phyloP scores from a whole-genome alignment of 371 early-diverging fungal species.

The Parasitella parasitica region DNA sequence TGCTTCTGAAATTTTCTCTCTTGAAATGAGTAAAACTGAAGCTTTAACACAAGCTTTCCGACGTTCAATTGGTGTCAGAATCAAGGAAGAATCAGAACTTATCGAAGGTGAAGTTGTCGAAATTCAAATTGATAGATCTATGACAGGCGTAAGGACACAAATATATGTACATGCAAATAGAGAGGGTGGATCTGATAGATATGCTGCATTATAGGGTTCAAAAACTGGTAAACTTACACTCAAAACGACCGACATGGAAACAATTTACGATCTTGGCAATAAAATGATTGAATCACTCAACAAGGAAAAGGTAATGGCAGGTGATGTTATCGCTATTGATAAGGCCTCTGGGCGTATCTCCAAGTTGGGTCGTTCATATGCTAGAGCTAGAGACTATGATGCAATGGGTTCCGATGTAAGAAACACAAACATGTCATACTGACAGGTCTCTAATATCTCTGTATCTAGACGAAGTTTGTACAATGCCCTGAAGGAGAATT shows the following conservation, averaged over 20 bases:
- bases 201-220: slow-evolving; percentile 60
- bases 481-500: slow-evolving; percentile 99
- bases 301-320: slow-evolving; percentile 97
- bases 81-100: slow-evolving; percentile 97
- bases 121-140: slow-evolving; percentile 93
- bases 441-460: background rate
- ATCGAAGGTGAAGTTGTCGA: slow-evolving; percentile 99
- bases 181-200: background rate
- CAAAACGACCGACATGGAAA: slow-evolving; percentile 99
- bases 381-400: slow-evolving; percentile 95
- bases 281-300: slow-evolving; percentile 98
- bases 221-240: slow-evolving; percentile 96
- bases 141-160: slow-evolving; percentile 74
- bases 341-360: slow-evolving; percentile 98
- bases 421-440: background rate
- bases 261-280: slow-evolving; percentile 97
- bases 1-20: slow-evolving; percentile 96
- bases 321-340: slow-evolving; percentile 98
- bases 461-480: slow-evolving; percentile 85
- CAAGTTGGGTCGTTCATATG: slow-evolving; percentile 94
- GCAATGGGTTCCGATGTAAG: slow-evolving; percentile 92
- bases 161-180: too few species aligned
- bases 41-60: slow-evolving; percentile 98
- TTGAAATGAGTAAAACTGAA: slow-evolving; percentile 99
- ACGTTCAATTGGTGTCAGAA: slow-evolving; percentile 94